Evolutionary conservation across 2,329 filamentous ascomycete genomes (phyloP).

Genomic region (Aspergillus ruber): DNA sequence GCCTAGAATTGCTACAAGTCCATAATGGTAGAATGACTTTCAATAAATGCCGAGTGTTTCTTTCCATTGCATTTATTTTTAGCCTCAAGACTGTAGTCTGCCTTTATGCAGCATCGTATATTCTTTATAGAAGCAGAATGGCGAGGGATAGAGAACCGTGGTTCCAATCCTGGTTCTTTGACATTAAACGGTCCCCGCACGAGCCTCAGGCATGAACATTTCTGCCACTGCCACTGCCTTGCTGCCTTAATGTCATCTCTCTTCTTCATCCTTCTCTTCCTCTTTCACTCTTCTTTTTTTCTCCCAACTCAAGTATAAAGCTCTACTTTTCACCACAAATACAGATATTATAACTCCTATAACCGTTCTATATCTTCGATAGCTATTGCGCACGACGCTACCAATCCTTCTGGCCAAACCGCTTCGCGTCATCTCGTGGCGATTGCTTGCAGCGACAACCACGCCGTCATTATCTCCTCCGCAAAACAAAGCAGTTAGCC

Average conservation of each 20-base stretch:
- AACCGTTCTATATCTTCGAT: no score
- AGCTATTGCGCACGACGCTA: neutral
- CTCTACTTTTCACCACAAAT: no score
- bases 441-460: neutral
- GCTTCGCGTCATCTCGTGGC: constrained; percentile 4
- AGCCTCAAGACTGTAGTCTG: no score
- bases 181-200: neutral
- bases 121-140: no score
- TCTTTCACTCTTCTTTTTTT: neutral
- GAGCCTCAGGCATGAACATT: neutral
- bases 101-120: no score
- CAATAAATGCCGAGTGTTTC: no score
- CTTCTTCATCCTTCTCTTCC: neutral
- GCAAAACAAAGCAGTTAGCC: neutral
- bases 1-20: neutral
- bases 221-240: neutral
- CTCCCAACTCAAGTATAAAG: neutral
- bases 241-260: neutral
- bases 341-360: no score
- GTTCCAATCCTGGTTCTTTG: no score
- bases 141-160: no score
- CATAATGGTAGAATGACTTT: neutral
- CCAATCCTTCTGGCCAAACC: neutral
- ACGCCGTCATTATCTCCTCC: neutral
- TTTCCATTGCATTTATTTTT: no score